Percentiles rank a stretch among this genome's conserved stretches.
Evolutionary conservation across 768 basidiomycete genomes (phyloP).

Genomic region (Rhizopogon sp.): DNA sequence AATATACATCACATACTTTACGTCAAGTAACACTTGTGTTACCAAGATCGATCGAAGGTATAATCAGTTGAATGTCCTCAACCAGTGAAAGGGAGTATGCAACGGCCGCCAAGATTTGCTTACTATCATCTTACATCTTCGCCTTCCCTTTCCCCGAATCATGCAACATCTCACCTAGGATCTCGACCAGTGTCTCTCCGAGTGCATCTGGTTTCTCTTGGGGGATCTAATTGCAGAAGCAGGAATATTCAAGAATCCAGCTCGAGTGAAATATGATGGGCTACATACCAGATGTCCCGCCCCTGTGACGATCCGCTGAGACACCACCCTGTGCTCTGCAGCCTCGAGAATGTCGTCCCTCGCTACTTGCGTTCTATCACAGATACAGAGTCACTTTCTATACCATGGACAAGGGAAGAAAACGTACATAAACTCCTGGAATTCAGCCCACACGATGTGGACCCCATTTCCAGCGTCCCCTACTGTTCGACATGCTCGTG

Average conservation of each 20-base stretch:
- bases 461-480: conserved; percentile 11
- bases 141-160: neutral
- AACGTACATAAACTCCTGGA: conserved; percentile 23
- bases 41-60: no score
- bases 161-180: conserved; percentile 7
- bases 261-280: neutral
- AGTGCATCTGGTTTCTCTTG: conserved; percentile 25
- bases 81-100: neutral
- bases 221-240: conserved; percentile 12
- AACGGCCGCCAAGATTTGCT: neutral
- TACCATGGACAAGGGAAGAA: no score
- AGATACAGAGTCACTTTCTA: neutral
- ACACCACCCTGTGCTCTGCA: conserved; percentile 13
- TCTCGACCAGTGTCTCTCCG: conserved; percentile 19
- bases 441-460: conserved; percentile 26
- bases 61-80: neutral
- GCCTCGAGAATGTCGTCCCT: conserved; percentile 25
- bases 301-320: conserved; percentile 18
- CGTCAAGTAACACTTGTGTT: no score
- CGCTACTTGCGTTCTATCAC: conserved; percentile 18
- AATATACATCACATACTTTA: no score
- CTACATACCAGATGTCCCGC: conserved; percentile 26
- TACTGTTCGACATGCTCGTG: conserved; percentile 12
- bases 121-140: neutral
- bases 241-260: neutral